Base-by-base conservation (phyloP, 371 early-diverging fungal genomes). In the Batrachochytrium dendrobatidis region DNA sequence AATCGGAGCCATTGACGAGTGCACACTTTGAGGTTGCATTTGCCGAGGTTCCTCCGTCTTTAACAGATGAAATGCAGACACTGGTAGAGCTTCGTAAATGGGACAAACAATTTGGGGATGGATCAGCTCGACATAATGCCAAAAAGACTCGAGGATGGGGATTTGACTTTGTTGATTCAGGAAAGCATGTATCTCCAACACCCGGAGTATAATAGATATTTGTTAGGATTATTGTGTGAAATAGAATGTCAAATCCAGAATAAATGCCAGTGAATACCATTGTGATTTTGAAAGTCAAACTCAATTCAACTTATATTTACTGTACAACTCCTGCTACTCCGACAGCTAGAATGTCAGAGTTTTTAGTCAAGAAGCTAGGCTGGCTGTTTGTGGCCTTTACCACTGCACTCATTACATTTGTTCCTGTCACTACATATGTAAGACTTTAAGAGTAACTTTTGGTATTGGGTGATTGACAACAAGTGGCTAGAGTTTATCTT, bases 91-190 rank as follows among this genome's bases (percentile, higher is more conserved):
- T 93, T 59, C 75, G 87, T 48, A 92, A 92, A 75, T 93, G 94
- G 94, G 89, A 93, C 66, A 75, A 76, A 46, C 65, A 80, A 67
- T 92, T 84, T 69, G 95, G 95, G 22, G 91, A 91, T 66, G 88
- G 88, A 2, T 83, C 81, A 24, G 35, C 50, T 28, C 20, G 59
- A 28, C 22, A 45, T 32, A 68, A 66, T 22, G 61, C 45, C 39
- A 55, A 56, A 57, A 71, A 61, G 56, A 7, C 5, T 5, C 30
- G 43, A 20, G 71, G 68, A 6, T 71, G 68, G 67, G 71, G 71
- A 25, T 74, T 71, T 12, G 46, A 45, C 12, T 3, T 12, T 45
- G 46, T n/a, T n/a, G n/a, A n/a, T n/a, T n/a, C n/a, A n/a, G n/a
- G n/a, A n/a, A n/a, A n/a, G n/a, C n/a, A n/a, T n/a, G n/a, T n/a